A percentile compares a stretch with the other conserved stretches of the same genome.
These are phyloP conservation scores for Solanum tacnaense DNA, from an alignment of 257 asterid genomes.

Conservation along the genomic window DNA sequence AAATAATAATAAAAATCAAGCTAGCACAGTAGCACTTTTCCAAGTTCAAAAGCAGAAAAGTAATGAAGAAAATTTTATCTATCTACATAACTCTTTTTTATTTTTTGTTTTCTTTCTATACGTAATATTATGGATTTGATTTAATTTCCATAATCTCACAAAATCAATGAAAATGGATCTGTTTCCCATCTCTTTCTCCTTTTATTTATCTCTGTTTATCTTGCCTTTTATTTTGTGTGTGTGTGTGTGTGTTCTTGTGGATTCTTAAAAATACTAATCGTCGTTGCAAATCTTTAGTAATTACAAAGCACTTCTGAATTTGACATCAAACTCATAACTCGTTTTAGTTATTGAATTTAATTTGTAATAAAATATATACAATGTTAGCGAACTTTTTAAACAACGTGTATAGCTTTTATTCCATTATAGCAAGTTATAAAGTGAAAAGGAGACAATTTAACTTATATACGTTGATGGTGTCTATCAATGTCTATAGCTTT, in stretches of 20 bases:
- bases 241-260: background rate
- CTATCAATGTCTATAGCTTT: background rate
- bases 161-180: background rate
- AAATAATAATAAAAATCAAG: background rate
- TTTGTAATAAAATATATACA: background rate
- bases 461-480: background rate
- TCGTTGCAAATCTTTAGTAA: background rate
- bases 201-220: background rate
- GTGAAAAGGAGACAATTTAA: background rate
- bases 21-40: background rate
- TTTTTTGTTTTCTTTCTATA: background rate
- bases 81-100: background rate
- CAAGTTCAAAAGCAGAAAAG: background rate
- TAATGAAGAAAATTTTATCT: too few relatives aligned
- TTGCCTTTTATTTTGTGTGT: background rate
- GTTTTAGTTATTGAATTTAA: background rate
- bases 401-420: background rate
- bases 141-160: background rate
- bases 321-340: background rate
- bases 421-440: background rate
- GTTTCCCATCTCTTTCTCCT: background rate
- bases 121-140: background rate
- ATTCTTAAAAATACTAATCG: background rate
- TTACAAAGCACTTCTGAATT: background rate
- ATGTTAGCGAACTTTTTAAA: background rate